Base-by-base conservation (phyloP, 495 filamentous ascomycete species). In the Daldinia childiae region DNA sequence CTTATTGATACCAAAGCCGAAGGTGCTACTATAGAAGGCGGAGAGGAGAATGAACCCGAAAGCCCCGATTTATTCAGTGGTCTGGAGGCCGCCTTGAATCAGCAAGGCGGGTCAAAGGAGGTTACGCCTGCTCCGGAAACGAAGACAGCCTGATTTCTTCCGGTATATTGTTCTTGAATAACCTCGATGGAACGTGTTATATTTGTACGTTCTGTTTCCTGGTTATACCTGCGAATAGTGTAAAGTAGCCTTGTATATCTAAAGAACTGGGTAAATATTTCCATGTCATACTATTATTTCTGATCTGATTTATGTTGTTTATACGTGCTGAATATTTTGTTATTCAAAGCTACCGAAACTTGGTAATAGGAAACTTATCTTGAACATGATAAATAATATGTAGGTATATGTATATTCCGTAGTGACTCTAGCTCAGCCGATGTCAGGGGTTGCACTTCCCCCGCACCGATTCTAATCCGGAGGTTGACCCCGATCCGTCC, bases 11-110 rank as follows among this genome's bases (percentile, higher is more conserved):
- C 65, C 17, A 58, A 38, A 32, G 52, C 48, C 4, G 66, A 66
- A 24, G 1, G 38, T 17, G 34, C 58, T 27, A 15, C 36, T 6
- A 0, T 50, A 12, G 71, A 65, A 38, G 8, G 30, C 15, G 39
- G 7, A 58, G 71, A 76, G 15, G 74, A 73, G 41, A 74, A 64
- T 32, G 65, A 66, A 27, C 55, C 74, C 1, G 65, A 76, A 14
- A 78, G 76, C 15, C 76, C 76, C 6, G 76, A 78, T 50, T 24
- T 78, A 17, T 76, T 78, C 19, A 78, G 76, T 24, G 76, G 71
- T 26, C 41, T 78, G 0, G 76, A 78, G 51, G 76, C 76, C 1
- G 76, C 68, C n/a, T 58, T 78, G 30, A 60, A 78, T 55, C 73
- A 72, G 62, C 73, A 74, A 58, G 65, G 61, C n/a, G 71, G 55